A percentile compares a stretch with the other conserved stretches of the same genome.
phyloP scores from a whole-genome alignment of 257 asterid genomes.

The Ligustrum vulgare region DNA sequence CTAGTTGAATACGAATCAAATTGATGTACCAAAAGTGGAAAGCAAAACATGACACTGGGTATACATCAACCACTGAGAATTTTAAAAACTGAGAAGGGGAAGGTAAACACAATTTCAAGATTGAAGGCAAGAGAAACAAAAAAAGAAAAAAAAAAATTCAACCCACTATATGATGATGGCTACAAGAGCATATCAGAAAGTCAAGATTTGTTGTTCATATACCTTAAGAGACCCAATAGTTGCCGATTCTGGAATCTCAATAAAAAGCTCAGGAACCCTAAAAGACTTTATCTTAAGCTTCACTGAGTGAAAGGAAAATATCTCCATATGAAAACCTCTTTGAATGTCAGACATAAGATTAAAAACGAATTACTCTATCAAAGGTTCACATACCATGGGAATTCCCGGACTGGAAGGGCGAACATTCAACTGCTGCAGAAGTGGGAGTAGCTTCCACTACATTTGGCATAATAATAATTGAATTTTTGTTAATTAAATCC shows the following conservation, averaged over 20 bases:
- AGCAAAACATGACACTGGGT: background rate
- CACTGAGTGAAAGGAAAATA: conserved; percentile 56
- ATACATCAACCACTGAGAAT: background rate
- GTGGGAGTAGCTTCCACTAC: conserved; percentile 47
- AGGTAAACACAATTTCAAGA: background rate
- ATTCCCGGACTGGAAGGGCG: conserved; percentile 55
- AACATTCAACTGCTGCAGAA: conserved; percentile 45
- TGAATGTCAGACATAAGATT: background rate
- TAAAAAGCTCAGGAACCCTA: conserved; percentile 79
- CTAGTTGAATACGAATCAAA: background rate
- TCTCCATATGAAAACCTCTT: conserved; percentile 30
- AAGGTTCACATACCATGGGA: conserved; percentile 58
- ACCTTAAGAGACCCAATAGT: conserved; percentile 95
- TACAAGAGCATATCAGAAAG: background rate
- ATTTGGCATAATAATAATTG: conserved; percentile 23
- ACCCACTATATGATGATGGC: background rate
- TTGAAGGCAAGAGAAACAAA: background rate
- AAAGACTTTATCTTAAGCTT: conserved; percentile 90
- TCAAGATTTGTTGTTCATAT: conserved; percentile 16
- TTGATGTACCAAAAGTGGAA: background rate
- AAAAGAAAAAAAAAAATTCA: too few species aligned
- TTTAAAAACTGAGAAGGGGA: too few species aligned
- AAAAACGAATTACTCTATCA: background rate
- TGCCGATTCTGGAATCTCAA: conserved; percentile 94
- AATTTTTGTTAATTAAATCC: conserved; percentile 5